phyloP scores from a whole-genome alignment of 192 early-diverging fungal species.

The Geranomyces michiganensis region DNA sequence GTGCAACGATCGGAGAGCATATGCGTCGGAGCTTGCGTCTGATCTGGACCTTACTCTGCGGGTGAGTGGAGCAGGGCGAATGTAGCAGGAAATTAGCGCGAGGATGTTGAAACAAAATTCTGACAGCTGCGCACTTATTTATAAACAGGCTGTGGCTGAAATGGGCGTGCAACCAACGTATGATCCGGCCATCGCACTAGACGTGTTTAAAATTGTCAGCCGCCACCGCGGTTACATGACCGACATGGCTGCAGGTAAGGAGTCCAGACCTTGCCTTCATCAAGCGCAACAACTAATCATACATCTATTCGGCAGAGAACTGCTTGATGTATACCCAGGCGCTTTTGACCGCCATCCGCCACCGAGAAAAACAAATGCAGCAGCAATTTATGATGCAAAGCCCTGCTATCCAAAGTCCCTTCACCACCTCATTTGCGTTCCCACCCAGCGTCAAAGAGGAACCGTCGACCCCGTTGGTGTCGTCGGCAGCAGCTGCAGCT shows the following conservation, averaged over 20 bases:
- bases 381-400: not conserved
- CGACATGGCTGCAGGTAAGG: constrained; percentile 32
- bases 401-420: not conserved
- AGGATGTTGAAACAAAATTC: not conserved
- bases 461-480: not conserved
- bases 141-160: constrained; percentile 25
- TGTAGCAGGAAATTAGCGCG: not conserved
- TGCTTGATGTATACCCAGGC: constrained; percentile 14
- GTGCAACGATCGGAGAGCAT: constrained; percentile 40
- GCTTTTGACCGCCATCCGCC: not conserved
- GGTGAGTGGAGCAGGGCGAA: constrained; percentile 23
- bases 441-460: constrained; percentile 4
- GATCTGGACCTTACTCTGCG: constrained; percentile 32
- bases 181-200: constrained; percentile 11
- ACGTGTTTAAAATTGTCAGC: constrained; percentile 26
- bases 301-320: constrained; percentile 12
- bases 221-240: constrained; percentile 13
- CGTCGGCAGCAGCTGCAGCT: not conserved
- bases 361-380: not conserved
- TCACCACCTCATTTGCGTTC: not conserved
- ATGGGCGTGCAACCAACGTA: constrained; percentile 7
- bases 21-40: constrained; percentile 26
- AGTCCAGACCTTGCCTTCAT: too few species aligned
- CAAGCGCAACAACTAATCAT: too few species aligned
- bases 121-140: not conserved